A percentile compares a stretch with the other conserved stretches of the same genome.
phyloP scores from a whole-genome alignment of 2,329 filamentous ascomycete genomes.

The Canariomyces notabilis region DNA sequence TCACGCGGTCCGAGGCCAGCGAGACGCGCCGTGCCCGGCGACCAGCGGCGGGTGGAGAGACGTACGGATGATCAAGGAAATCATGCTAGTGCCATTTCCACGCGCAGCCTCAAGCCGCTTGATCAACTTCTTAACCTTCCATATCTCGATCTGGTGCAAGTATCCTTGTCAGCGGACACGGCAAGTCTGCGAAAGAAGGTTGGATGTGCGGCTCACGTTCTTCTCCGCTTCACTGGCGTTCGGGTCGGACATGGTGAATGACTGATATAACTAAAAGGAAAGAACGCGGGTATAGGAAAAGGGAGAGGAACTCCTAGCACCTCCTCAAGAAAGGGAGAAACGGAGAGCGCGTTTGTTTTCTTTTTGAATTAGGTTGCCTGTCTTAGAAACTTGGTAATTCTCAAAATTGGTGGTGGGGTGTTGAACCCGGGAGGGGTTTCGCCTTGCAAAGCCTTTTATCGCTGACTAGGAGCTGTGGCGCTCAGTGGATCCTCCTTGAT shows the following conservation, averaged over 20 bases:
- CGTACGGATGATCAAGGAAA: constrained; percentile 96
- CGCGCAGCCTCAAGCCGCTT: constrained; percentile 95
- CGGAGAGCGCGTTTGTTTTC: constrained; percentile 5
- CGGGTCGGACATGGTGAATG: constrained; percentile 75
- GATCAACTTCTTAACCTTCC: constrained; percentile 99
- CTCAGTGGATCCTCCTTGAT: constrained; percentile 7
- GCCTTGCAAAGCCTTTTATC: constrained; percentile 21
- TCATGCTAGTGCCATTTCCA: constrained; percentile 99
- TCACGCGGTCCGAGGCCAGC: constrained; percentile 1
- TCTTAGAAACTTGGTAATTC: constrained; percentile 12
- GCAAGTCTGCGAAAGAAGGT: not conserved
- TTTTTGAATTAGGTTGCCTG: constrained; percentile 5
- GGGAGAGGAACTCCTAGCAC: constrained; percentile 19
- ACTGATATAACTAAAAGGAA: constrained; percentile 19
- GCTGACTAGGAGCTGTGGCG: constrained; percentile 14
- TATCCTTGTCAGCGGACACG: constrained; percentile 15
- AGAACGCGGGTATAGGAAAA: constrained; percentile 16
- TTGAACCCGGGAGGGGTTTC: constrained; percentile 25
- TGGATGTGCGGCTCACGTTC: constrained; percentile 57
- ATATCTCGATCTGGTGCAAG: constrained; percentile 60
- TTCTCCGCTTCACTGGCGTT: constrained; percentile 94
- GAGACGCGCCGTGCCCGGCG: not conserved
- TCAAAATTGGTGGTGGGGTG: constrained; percentile 25
- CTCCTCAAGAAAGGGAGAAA: constrained; percentile 17
- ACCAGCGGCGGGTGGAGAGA: constrained; percentile 25